Evolutionary conservation across 2,329 filamentous ascomycete species (phyloP).

Genomic region (Diaporthe sp.): DNA sequence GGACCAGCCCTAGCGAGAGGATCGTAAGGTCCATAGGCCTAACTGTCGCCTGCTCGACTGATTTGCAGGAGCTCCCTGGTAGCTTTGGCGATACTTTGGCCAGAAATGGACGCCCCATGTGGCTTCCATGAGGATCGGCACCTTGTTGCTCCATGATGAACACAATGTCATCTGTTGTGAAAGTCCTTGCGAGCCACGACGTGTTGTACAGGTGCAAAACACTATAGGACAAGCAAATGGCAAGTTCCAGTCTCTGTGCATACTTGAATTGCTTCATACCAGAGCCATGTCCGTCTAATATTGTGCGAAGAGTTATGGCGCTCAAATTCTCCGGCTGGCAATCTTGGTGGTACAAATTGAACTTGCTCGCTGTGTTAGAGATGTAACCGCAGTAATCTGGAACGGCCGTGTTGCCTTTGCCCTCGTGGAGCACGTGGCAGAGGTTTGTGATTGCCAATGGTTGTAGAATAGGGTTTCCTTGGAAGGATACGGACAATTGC

Average conservation of each 20-base stretch:
- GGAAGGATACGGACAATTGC: background rate
- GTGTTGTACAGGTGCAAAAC: constrained; percentile 41
- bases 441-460: constrained; percentile 13
- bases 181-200: constrained; percentile 33
- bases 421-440: background rate
- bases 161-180: constrained; percentile 37
- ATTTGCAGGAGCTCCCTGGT: background rate
- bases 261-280: constrained; percentile 12
- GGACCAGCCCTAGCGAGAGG: constrained; percentile 21
- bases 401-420: background rate
- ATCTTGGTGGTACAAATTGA: constrained; percentile 20
- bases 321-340: constrained; percentile 5
- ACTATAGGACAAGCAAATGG: constrained; percentile 29
- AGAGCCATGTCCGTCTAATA: background rate
- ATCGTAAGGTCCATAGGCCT: constrained; percentile 26
- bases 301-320: background rate
- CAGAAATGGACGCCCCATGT: constrained; percentile 14
- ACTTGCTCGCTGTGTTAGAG: constrained; percentile 7
- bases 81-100: background rate
- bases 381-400: constrained; percentile 19
- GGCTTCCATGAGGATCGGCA: background rate
- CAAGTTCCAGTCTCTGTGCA: constrained; percentile 31
- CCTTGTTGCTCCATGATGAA: constrained; percentile 4
- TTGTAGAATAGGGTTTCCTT: background rate
- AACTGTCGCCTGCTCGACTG: background rate